Evolutionary conservation across 257 asterid species (phyloP), one percentile per base, ranked within the genome.

Genomic region (Echites panduratus): DNA sequence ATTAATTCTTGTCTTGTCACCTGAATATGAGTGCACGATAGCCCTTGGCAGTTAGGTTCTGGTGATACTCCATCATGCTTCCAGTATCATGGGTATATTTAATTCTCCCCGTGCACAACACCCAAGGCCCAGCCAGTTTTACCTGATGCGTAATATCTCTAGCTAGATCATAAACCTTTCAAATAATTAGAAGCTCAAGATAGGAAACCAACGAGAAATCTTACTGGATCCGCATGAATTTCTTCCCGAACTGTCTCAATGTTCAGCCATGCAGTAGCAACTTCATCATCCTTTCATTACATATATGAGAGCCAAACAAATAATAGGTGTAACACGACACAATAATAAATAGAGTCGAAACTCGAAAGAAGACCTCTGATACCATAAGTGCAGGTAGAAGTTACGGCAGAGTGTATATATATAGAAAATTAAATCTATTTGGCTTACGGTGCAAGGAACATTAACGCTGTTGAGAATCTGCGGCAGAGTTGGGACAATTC

Each of bases 21-120:
- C 80, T 77, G 70, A 53, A 77, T 72, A 57, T 26, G 40, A 57
- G 64, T 9, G 64, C 64, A 70, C 89, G 95, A 74, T 86, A 94
- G 27, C 98, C 97, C 22, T 81, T 81, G 32, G 84, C 70, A 5
- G 97, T 89, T 73, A 94, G 97, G 76, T 86, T 94, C 84, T 81
- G 85, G 87, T 94, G 98, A 82, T 88, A 94, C 71, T 81, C 82
- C 79, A 94, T 88, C 98, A 94, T 94, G 87, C 97, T 94, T 76
- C 98, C 98, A 49, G 95, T 78, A 81, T 94, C 96, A 72, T 87
- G 94, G 64, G 20, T 35, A 71, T 89, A 86, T 4, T 0, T 0
- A 70, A 94, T 87, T 80, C 87, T 82, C 62, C 4, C 80, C 10
- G 98, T 89, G 86, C 98, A 94, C 26, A 89, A 77, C 73, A 77